Conservation (phyloP, 1,284 basidiomycete genomes). For the Ustilago vetiveriae region DNA sequence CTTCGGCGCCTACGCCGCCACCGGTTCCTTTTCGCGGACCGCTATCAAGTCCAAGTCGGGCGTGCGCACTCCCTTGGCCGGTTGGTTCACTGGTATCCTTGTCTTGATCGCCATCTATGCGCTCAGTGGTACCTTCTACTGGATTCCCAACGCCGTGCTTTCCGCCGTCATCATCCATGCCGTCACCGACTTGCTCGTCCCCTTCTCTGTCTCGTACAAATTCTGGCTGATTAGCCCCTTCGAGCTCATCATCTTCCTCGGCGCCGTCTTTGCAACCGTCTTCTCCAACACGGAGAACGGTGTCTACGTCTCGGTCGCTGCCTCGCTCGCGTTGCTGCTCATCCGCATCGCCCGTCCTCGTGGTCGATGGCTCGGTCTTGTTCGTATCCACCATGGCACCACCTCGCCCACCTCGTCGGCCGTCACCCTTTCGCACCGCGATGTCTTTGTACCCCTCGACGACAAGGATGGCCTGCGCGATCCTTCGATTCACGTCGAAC, state of each 20-base stretch:
- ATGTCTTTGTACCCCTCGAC: constrained; percentile 83
- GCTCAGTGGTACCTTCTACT: constrained; percentile 70
- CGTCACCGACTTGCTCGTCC: constrained; percentile 88
- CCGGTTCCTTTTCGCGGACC: constrained; percentile 96
- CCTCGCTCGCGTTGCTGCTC: constrained; percentile 84
- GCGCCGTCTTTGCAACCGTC: constrained; percentile 83
- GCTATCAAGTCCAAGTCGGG: constrained; percentile 96
- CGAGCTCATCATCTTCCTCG: constrained; percentile 89
- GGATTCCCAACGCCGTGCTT: constrained; percentile 73
- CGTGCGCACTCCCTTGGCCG: constrained; percentile 91
- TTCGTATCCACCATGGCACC: constrained; percentile 68
- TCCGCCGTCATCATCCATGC: constrained; percentile 92
- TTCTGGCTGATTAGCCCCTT: constrained; percentile 95
- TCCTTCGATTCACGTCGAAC: constrained; percentile 77
- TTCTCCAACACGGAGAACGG: constrained; percentile 81
- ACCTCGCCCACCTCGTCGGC: constrained; percentile 27
- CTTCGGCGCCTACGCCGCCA: constrained; percentile 93
- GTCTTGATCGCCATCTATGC: constrained; percentile 95
- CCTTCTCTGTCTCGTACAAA: constrained; percentile 84
- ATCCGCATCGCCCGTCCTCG: constrained; percentile 90
- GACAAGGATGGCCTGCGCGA: constrained; percentile 74
- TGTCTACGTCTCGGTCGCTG: constrained; percentile 87
- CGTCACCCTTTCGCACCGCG: constrained; percentile 63
- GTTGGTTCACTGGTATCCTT: constrained; percentile 84
- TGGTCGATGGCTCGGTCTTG: constrained; percentile 88